These are phyloP conservation scores for Ogataea nitratoaversa DNA, from an alignment of 805 yeast species.

Conservation along the genomic window DNA sequence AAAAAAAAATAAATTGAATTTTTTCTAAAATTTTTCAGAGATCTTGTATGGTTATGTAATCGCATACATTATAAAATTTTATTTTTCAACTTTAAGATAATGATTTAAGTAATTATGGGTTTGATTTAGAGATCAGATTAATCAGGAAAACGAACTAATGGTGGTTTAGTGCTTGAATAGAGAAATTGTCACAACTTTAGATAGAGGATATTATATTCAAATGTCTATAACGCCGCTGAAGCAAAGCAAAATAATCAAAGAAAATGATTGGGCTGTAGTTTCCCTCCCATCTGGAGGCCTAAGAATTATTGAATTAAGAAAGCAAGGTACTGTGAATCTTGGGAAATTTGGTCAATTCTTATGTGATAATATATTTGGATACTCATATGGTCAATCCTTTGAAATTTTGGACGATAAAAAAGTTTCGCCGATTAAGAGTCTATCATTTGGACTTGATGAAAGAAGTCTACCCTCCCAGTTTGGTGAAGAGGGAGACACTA, in stretches of 20 bases:
- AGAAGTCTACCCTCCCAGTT: constrained; percentile 23
- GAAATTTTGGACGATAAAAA: constrained; percentile 62
- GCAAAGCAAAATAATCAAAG: constrained; percentile 34
- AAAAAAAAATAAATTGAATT: not conserved
- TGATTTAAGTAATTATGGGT: no score
- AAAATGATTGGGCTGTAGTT: constrained; percentile 56
- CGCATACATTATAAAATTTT: not conserved
- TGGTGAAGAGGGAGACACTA: constrained; percentile 24
- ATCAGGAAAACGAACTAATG: no score
- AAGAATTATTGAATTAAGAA: constrained; percentile 64
- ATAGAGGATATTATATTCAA: not conserved
- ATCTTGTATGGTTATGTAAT: not conserved
- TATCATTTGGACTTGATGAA: constrained; percentile 25
- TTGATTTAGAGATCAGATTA: no score
- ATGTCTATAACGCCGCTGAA: not conserved
- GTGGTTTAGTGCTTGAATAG: no score
- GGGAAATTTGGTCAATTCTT: constrained; percentile 91
- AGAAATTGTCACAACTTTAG: no score
- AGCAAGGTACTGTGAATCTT: constrained; percentile 58
- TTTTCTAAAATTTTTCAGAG: not conserved
- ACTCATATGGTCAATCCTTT: constrained; percentile 83
- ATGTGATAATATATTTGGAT: constrained; percentile 72
- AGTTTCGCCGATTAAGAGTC: constrained; percentile 45
- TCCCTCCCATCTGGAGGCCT: constrained; percentile 78
- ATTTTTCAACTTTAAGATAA: no score